Evolutionary conservation across 2,329 filamentous ascomycete genomes (phyloP).

Genomic region (Paraphaeosphaeria sporulosa): DNA sequence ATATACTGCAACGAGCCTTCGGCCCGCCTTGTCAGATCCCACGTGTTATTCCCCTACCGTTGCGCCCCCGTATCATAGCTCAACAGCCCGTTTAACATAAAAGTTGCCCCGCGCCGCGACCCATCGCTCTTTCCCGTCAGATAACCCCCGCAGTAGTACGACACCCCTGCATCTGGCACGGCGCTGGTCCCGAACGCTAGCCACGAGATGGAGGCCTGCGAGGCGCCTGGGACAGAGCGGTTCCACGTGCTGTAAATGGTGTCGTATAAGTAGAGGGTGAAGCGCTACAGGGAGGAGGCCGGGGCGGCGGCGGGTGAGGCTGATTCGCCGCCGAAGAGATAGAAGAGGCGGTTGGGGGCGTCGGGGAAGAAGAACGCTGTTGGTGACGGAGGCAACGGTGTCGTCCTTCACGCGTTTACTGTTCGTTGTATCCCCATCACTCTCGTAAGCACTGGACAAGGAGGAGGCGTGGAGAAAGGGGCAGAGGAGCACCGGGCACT

Average conservation of each 20-base stretch:
- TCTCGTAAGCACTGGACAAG: slow-evolving; percentile 47
- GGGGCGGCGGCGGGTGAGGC: slow-evolving; percentile 41
- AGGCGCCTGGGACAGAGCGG: slow-evolving; percentile 46
- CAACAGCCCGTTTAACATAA: slow-evolving; percentile 57
- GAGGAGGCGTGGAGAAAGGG: too few relatives aligned
- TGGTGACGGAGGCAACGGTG: slow-evolving; percentile 32
- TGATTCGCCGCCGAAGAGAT: slow-evolving; percentile 67
- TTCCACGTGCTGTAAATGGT: slow-evolving; percentile 62
- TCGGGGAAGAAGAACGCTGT: slow-evolving; percentile 64
- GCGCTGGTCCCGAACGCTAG: slow-evolving; percentile 25
- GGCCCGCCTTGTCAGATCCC: slow-evolving; percentile 59
- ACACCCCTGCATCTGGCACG: slow-evolving; percentile 34
- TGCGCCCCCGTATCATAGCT: slow-evolving; percentile 62
- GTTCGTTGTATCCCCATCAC: slow-evolving; percentile 56
- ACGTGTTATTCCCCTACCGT: slow-evolving; percentile 59
- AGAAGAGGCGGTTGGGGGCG: slow-evolving; percentile 66
- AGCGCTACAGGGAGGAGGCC: slow-evolving; percentile 35
- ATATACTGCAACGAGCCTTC: slow-evolving; percentile 66
- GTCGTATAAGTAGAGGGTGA: slow-evolving; percentile 63
- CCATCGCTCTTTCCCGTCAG: slow-evolving; percentile 59
- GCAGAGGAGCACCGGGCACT: too few relatives aligned
- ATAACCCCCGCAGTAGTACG: slow-evolving; percentile 69
- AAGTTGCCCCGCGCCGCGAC: slow-evolving; percentile 23
- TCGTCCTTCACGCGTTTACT: slow-evolving; percentile 20
- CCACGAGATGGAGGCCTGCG: slow-evolving; percentile 21